Evolutionary conservation across 2,329 filamentous ascomycete genomes (phyloP).

Genomic region (Bipolaris bicolor): DNA sequence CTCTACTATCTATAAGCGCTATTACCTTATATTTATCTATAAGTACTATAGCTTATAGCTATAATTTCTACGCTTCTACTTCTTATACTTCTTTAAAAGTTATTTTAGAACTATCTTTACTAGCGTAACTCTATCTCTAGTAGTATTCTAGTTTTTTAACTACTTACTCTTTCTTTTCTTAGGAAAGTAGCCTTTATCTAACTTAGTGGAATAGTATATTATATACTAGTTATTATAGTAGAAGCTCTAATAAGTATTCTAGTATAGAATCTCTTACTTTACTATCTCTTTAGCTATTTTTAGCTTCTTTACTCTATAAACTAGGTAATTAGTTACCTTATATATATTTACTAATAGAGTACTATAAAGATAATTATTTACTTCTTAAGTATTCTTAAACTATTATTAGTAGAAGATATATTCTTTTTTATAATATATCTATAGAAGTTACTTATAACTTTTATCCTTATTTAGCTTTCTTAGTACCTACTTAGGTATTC

Average conservation of each 20-base stretch:
- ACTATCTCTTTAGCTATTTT: background rate
- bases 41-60: no score
- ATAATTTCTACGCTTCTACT: no score
- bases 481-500: no score
- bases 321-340: background rate
- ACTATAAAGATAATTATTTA: background rate
- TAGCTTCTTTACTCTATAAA: background rate
- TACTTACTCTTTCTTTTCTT: background rate
- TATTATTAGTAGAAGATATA: background rate
- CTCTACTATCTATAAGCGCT: no score
- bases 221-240: background rate
- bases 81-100: no score
- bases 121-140: background rate
- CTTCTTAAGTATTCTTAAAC: background rate
- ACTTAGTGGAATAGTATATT: no score
- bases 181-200: background rate
- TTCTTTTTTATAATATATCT: background rate
- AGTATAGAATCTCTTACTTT: background rate
- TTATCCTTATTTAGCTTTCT: no score
- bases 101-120: no score
- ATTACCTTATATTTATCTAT: no score
- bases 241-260: background rate
- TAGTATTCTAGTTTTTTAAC: conserved; percentile 4
- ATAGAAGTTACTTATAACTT: background rate
- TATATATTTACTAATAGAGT: background rate